Evolutionary conservation across 1,139 yeast species (phyloP).

Genomic region (Saccharomyces hybrid): DNA sequence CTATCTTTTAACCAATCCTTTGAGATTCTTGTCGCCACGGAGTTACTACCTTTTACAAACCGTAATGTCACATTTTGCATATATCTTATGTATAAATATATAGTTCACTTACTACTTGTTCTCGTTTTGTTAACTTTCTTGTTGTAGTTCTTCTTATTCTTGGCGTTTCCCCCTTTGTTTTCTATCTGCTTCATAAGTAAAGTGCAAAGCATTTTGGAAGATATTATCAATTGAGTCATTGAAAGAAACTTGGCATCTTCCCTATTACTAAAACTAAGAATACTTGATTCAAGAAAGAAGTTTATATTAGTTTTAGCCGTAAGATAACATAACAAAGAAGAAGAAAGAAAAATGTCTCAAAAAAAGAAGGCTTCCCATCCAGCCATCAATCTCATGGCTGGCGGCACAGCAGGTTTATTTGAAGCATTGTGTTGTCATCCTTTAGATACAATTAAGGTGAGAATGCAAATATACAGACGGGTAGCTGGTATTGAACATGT

Average conservation of each 20-base stretch:
- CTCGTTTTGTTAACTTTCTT: background rate
- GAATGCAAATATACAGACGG: constrained; percentile 83
- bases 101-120: background rate
- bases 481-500: constrained; percentile 23
- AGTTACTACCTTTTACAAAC: background rate
- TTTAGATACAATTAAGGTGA: constrained; percentile 89
- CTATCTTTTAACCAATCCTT: background rate
- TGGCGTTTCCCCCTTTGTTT: background rate
- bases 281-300: background rate
- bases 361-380: constrained; percentile 35
- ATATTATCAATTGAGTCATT: background rate
- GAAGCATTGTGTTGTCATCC: constrained; percentile 98
- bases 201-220: background rate
- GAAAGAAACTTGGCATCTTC: background rate
- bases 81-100: background rate
- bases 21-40: background rate
- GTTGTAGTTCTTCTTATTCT: background rate
- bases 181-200: background rate
- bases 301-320: background rate
- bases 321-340: background rate
- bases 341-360: constrained; percentile 10
- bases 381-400: constrained; percentile 78
- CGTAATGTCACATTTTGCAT: background rate
- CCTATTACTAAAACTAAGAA: background rate
- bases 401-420: constrained; percentile 96